These are phyloP conservation scores for Meyerozyma carpophila DNA, from an alignment of 1,139 yeast genomes.

Conservation along the genomic window DNA sequence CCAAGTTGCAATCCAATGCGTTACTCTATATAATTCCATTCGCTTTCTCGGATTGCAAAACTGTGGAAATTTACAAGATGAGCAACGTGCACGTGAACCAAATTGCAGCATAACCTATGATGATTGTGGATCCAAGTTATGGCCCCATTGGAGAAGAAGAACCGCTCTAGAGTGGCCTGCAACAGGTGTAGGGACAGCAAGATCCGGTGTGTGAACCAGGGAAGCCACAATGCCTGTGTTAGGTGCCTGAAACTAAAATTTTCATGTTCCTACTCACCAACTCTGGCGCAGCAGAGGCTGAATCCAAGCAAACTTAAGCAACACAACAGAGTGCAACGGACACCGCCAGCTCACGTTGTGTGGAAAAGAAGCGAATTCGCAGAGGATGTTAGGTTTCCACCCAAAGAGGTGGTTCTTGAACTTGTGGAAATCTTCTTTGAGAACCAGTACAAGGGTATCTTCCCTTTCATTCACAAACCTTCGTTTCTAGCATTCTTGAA, in stretches of 20 bases:
- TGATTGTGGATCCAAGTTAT: neutral
- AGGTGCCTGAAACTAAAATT: neutral
- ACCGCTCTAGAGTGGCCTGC: neutral
- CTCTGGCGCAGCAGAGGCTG: neutral
- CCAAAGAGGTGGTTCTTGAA: slow-evolving; percentile 18
- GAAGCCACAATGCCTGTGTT: neutral
- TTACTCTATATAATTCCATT: no score
- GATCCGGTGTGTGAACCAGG: neutral
- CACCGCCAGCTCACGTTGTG: neutral
- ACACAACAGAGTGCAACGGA: neutral
- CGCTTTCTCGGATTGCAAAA: neutral
- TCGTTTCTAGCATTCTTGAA: slow-evolving; percentile 21
- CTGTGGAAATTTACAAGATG: neutral
- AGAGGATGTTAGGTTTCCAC: slow-evolving; percentile 14
- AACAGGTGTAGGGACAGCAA: neutral
- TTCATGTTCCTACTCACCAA: neutral
- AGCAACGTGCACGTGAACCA: neutral
- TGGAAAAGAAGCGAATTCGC: neutral
- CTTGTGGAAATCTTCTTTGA: slow-evolving; percentile 25
- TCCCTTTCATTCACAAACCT: slow-evolving; percentile 29
- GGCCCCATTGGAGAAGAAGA: neutral
- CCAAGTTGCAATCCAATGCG: no score
- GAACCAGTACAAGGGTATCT: slow-evolving; percentile 30
- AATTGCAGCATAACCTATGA: neutral
- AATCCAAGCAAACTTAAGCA: neutral